phyloP scores from a whole-genome alignment of 176 grass and related monocot species.

The Canna indica region DNA sequence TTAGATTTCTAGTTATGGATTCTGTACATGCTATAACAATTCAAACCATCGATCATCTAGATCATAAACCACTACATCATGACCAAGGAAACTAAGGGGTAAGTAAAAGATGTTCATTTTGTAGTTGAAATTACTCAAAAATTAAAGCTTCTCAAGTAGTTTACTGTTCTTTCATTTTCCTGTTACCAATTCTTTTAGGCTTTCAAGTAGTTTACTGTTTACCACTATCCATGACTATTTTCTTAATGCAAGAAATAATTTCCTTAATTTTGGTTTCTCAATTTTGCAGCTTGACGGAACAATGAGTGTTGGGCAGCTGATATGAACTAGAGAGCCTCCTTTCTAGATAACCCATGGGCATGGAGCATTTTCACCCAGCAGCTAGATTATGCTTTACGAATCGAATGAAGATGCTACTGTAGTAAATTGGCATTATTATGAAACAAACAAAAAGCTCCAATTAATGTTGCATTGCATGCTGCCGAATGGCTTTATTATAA shows the following conservation, averaged over 20 bases:
- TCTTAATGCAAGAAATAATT: not conserved
- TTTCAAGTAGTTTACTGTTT: not conserved
- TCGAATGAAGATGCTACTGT: not conserved
- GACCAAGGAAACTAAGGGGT: not conserved
- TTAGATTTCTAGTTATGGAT: too few relatives aligned
- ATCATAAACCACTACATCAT: not conserved
- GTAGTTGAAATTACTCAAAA: not conserved
- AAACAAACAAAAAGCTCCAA: not conserved
- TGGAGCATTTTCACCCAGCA: conserved; percentile 80
- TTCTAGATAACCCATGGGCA: conserved; percentile 81
- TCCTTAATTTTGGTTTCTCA: not conserved
- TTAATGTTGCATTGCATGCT: not conserved
- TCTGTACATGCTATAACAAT: not conserved
- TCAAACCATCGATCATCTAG: not conserved
- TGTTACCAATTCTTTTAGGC: not conserved
- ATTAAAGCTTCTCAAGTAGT: not conserved
- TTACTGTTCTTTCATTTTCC: not conserved
- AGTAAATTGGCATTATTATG: not conserved
- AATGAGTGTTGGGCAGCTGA: conserved; percentile 65
- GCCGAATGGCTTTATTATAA: too few relatives aligned
- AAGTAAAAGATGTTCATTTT: not conserved
- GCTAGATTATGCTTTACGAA: not conserved
- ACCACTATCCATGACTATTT: not conserved
- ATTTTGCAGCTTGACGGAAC: conserved; percentile 49
- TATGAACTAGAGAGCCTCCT: conserved; percentile 72